A percentile compares a stretch with the other conserved stretches of the same genome.
These are phyloP conservation scores for Ophiorrhiza pumila DNA, from an alignment of 257 asterid genomes.

Conservation along the genomic window DNA sequence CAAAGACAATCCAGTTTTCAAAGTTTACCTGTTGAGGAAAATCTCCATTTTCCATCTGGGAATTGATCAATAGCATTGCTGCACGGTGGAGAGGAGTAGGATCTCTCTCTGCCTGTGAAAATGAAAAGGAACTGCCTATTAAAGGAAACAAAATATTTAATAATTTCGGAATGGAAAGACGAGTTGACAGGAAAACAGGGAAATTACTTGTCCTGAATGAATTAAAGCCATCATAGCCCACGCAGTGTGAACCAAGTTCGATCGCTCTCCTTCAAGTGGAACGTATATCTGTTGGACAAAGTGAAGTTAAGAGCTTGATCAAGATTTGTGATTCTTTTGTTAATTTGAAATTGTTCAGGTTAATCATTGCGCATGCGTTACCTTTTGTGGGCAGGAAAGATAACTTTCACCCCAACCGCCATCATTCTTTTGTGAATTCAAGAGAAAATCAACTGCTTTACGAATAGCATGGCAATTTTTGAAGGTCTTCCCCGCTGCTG, in stretches of 20 bases:
- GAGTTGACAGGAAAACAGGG: background rate
- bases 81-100: constrained; percentile 67
- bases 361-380: constrained; percentile 7
- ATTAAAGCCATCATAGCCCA: constrained; percentile 90
- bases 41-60: constrained; percentile 80
- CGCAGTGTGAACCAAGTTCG: constrained; percentile 86
- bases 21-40: constrained; percentile 71
- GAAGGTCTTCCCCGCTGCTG: constrained; percentile 23
- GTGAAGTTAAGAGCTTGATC: too few species aligned
- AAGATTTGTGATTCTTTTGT: constrained; percentile 1
- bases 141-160: too few species aligned
- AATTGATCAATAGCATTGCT: constrained; percentile 69
- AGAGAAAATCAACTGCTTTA: constrained; percentile 60
- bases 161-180: too few species aligned
- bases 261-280: constrained; percentile 57
- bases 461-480: constrained; percentile 45
- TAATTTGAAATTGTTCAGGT: too few species aligned
- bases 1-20: background rate
- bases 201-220: constrained; percentile 75
- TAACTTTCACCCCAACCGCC: constrained; percentile 99
- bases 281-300: constrained; percentile 48
- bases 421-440: constrained; percentile 53
- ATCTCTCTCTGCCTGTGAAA: constrained; percentile 56
- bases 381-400: constrained; percentile 82
- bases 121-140: too few species aligned